A percentile compares a stretch with the other conserved stretches of the same genome.
These are phyloP conservation scores for Brasilioporus rufonigricans DNA, from an alignment of 768 basidiomycete genomes.

Conservation along the genomic window DNA sequence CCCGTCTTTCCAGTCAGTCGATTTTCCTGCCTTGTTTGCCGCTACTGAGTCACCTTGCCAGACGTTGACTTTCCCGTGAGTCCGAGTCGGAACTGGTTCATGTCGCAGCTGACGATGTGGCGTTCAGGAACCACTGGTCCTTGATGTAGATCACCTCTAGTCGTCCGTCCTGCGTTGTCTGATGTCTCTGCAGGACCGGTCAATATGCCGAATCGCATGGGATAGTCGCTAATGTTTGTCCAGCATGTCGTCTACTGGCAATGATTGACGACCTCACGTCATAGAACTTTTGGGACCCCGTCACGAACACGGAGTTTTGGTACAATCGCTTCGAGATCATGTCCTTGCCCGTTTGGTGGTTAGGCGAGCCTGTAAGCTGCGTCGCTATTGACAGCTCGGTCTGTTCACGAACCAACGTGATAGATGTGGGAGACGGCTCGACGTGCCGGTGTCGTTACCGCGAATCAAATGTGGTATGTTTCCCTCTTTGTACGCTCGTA, in stretches of 20 bases:
- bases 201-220: constrained; percentile 88
- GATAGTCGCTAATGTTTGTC: constrained; percentile 79
- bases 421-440: constrained; percentile 92
- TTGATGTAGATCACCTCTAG: constrained; percentile 54
- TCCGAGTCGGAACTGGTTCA: constrained; percentile 10
- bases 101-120: neutral
- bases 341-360: constrained; percentile 80
- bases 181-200: constrained; percentile 64
- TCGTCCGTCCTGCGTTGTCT: neutral
- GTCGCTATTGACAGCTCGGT: neutral
- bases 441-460: constrained; percentile 69
- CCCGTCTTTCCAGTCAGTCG: constrained; percentile 83
- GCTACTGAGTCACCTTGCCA: constrained; percentile 28
- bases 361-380: constrained; percentile 80
- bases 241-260: neutral
- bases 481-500: neutral
- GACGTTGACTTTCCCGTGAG: constrained; percentile 91
- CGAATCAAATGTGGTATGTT: constrained; percentile 89
- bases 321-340: constrained; percentile 63
- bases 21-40: constrained; percentile 15
- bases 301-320: constrained; percentile 57
- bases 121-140: constrained; percentile 80
- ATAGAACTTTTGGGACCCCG: constrained; percentile 88
- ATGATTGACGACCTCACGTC: neutral
- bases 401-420: neutral